Evolutionary conservation across 495 filamentous ascomycete genomes (phyloP).

Genomic region (Hypomontagnella submonticulosa): DNA sequence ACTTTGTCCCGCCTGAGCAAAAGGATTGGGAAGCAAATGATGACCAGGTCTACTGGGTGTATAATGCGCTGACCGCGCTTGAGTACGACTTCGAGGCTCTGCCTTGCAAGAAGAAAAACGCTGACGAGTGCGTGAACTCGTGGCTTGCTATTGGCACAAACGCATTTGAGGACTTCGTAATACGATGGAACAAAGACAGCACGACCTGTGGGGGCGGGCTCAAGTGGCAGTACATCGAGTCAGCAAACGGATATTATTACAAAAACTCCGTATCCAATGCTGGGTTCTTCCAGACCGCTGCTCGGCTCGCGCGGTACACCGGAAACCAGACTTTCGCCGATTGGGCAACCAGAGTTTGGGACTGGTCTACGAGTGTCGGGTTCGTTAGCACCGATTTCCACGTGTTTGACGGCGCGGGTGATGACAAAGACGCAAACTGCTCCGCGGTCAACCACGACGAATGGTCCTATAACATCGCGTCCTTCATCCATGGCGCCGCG

Average conservation of each 20-base stretch:
- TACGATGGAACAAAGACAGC: conserved; percentile 76
- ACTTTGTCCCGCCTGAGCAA: conserved; percentile 85
- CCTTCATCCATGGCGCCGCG: conserved; percentile 77
- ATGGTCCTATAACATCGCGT: conserved; percentile 81
- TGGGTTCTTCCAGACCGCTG: conserved; percentile 79
- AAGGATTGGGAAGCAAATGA: conserved; percentile 82
- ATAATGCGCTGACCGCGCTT: conserved; percentile 81
- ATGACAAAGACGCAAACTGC: conserved; percentile 69
- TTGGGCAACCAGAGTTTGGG: conserved; percentile 77
- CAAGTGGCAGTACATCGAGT: conserved; percentile 83
- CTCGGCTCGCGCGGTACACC: conserved; percentile 80
- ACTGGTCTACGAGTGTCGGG: conserved; percentile 72
- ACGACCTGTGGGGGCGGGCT: conserved; percentile 79
- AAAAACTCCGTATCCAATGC: conserved; percentile 85
- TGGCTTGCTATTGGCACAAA: conserved; percentile 84
- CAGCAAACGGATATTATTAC: conserved; percentile 82
- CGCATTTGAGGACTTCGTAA: conserved; percentile 74
- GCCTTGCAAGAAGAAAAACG: conserved; percentile 52
- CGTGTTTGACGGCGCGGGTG: conserved; percentile 77
- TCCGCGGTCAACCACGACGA: conserved; percentile 68
- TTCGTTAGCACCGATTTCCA: conserved; percentile 69
- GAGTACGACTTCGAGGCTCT: conserved; percentile 70
- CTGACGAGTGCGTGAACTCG: conserved; percentile 64
- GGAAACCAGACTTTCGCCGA: conserved; percentile 77
- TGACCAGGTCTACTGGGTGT: conserved; percentile 88